Evolutionary conservation across 2,329 filamentous ascomycete genomes (phyloP).

Genomic region (Verticillium tricorpus): DNA sequence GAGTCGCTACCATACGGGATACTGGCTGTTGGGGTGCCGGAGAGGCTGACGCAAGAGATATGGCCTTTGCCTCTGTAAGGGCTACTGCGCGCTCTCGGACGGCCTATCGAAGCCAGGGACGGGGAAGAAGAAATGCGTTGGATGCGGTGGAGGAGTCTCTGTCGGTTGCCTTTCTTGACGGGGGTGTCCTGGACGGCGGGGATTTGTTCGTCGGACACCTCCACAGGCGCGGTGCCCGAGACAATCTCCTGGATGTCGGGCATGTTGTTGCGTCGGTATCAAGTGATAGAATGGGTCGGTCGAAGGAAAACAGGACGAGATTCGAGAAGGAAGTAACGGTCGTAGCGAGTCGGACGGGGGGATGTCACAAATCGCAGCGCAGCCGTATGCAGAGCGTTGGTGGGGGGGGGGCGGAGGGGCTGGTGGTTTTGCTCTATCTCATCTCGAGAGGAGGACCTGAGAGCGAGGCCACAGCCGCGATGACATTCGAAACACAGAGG

Average conservation of each 20-base stretch:
- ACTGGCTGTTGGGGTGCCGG: slow-evolving; percentile 28
- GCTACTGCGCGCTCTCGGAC: slow-evolving; percentile 63
- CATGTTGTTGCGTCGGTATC: slow-evolving; percentile 3
- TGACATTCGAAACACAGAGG: background rate
- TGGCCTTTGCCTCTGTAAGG: slow-evolving; percentile 55
- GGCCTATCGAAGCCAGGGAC: slow-evolving; percentile 60
- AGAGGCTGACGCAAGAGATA: slow-evolving; percentile 52
- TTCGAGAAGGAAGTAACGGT: background rate
- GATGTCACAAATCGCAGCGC: background rate
- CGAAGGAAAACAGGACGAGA: no score
- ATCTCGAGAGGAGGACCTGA: background rate
- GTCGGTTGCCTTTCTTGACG: slow-evolving; percentile 62
- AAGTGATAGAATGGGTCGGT: no score
- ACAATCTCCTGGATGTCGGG: slow-evolving; percentile 6
- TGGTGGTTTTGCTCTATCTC: slow-evolving; percentile 3
- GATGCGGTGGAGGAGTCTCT: slow-evolving; percentile 66
- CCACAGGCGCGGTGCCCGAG: slow-evolving; percentile 7
- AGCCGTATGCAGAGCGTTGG: background rate
- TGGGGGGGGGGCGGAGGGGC: slow-evolving; percentile 7
- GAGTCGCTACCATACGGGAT: slow-evolving; percentile 23
- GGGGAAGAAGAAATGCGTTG: slow-evolving; percentile 80
- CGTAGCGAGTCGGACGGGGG: background rate
- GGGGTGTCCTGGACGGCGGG: slow-evolving; percentile 22
- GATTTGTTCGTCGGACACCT: slow-evolving; percentile 18
- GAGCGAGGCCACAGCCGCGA: background rate